Base-by-base conservation (phyloP, 352 stramenopile species). In the Pythium vanterpoolii region DNA sequence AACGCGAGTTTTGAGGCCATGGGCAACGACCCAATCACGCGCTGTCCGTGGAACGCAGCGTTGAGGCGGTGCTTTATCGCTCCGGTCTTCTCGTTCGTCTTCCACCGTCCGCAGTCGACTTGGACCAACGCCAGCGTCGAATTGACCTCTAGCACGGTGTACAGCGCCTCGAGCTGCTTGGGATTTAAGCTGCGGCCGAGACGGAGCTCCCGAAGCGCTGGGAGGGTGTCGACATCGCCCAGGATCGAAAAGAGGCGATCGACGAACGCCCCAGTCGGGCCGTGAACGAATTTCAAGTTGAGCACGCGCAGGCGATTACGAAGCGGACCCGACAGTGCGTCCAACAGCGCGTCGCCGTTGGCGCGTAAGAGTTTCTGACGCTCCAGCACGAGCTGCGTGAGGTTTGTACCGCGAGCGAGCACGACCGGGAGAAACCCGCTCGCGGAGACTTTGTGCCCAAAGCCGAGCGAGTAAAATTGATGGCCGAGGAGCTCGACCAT, bases 21-120 rank as follows among this genome's bases (percentile, higher is more conserved):
- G 7, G 52, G 18, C 19, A 43, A 18, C 3, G 31, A 16, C 31
- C n/a, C 3, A 6, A 27, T 2, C 18, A 60, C 8, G 1, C 42
- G 18, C 30, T 60, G 53, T 5, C 40, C 27, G 13, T 60, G 53
- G 38, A 51, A 60, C 14, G 1, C 40, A 16, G 42, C 53, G 28
- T 43, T 33, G 5, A 60, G 6, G n/a, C 19, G 5, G 4, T 33
- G 14, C 19, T 36, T 21, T 9, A 28, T 14, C 10, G 11, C 26
- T 8, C 14, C 27, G 31, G 45, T 10, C 31, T 55, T 55, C 18
- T 27, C 27, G 11, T n/a, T 18, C 19, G 1, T 40, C 39, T 9
- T 49, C n/a, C n/a, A n/a, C 46, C 16, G n/a, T 21, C 14, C 47
- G 23, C n/a, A 33, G 19, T 34, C n/a, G 21, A 40, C 2, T 19